Base-by-base conservation (phyloP, 23 red algal species). In the Gracilaria domingensis region DNA sequence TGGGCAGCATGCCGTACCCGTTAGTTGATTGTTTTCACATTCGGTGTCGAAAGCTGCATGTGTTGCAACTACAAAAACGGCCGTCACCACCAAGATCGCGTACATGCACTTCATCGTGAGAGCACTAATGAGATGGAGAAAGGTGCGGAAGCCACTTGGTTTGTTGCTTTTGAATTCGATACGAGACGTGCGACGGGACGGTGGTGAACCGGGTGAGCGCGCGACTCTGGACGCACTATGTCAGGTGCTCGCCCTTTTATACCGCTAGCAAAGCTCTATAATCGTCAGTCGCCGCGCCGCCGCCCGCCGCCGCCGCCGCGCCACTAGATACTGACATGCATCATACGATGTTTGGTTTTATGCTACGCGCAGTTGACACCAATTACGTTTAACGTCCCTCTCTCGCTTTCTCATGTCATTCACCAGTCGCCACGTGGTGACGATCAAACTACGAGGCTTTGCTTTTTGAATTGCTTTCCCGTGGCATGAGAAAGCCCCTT, bases 1-100 rank as follows among this genome's bases (percentile, higher is more conserved):
- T 18, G 72, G 72, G 25, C 72, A 77, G 20, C 72, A 77, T 17
- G 72, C 72, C 23, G 72, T 77, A 25, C 72, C 72, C 30, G 30
- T 49, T n/a, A 77, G 39, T 17, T 49, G 38, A 14, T 51, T 51
- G 26, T 51, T 45, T 23, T 51, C 45, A 20, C 72, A 77, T 23
- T 45, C 50, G 8, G 72, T 45, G 72, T 77, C 72, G 23, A 77
- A 77, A 1, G 38, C 72, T 25, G 12, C 72, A 42, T 25, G 40
- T 23, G 72, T 34, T 5, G 2, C 21, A 1, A 16, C 21, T 40
- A 14, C 26, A 14, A 77, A 18, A 12, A 30, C 5, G 30, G 72
- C 26, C n/a, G 45, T 12, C 8, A 37, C 8, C 40, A 17, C 21
- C 42, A 77, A 4, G 0, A 77, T 0, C 35, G 24, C 33, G 62